Evolutionary conservation across 1,284 basidiomycete species (phyloP).

Genomic region (Mycena sp.): DNA sequence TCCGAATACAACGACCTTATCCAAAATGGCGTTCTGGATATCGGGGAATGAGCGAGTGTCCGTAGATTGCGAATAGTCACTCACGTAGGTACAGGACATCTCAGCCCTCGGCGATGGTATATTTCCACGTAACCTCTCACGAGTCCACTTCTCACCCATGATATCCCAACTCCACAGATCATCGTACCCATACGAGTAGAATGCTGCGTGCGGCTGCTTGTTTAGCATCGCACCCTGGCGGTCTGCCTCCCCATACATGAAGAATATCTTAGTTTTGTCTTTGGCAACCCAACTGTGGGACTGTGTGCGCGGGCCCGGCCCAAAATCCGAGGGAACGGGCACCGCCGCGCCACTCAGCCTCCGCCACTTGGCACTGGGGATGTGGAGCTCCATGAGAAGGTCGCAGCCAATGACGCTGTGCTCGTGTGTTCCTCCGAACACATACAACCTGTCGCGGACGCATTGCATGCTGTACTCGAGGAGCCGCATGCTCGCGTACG

Average conservation of each 20-base stretch:
- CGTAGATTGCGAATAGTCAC: conserved; percentile 19
- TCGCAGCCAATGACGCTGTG: conserved; percentile 33
- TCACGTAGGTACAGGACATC: conserved; percentile 46
- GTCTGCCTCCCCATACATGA: conserved; percentile 48
- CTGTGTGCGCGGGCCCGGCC: conserved; percentile 43
- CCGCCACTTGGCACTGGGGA: conserved; percentile 32
- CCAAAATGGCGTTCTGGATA: conserved; percentile 44
- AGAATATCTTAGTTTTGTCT: conserved; percentile 39
- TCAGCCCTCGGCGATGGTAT: conserved; percentile 49
- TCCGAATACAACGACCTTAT: conserved; percentile 49
- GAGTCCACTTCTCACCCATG: conserved; percentile 43
- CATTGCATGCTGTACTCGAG: conserved; percentile 34
- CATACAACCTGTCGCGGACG: conserved; percentile 37
- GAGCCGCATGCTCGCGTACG: conserved; percentile 34
- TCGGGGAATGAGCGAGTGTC: not conserved
- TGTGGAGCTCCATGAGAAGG: conserved; percentile 36
- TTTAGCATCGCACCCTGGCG: conserved; percentile 20
- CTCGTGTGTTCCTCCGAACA: conserved; percentile 39
- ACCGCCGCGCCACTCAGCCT: conserved; percentile 32
- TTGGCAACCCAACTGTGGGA: conserved; percentile 44
- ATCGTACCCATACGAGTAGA: conserved; percentile 39
- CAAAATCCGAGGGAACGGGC: conserved; percentile 27
- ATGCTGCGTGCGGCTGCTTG: conserved; percentile 32
- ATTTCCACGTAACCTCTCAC: conserved; percentile 50
- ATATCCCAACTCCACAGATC: conserved; percentile 54